Evolutionary conservation across 495 filamentous ascomycete species (phyloP).

Genomic region (Arthonia radiata): DNA sequence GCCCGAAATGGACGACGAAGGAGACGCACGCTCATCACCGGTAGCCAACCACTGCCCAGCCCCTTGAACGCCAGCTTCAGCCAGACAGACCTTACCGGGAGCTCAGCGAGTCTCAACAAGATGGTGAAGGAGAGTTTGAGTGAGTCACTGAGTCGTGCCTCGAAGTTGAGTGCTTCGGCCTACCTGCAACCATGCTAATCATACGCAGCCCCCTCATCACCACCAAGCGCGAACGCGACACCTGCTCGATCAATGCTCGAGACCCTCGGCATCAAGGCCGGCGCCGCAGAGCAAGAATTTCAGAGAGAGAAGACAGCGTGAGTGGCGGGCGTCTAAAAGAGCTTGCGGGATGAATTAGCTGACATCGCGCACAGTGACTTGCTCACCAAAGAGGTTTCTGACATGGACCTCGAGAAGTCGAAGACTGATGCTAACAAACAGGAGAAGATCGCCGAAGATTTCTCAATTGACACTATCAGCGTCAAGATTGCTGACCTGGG

Average conservation of each 20-base stretch:
- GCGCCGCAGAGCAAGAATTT: slow-evolving; percentile 34
- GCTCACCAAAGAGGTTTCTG: slow-evolving; percentile 74
- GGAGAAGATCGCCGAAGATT: slow-evolving; percentile 23
- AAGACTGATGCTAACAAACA: slow-evolving; percentile 19
- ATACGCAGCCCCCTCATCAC: slow-evolving; percentile 7
- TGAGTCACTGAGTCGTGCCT: slow-evolving; percentile 30
- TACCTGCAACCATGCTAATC: slow-evolving; percentile 6
- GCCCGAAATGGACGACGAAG: slow-evolving; percentile 83
- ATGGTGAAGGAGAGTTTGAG: slow-evolving; percentile 48
- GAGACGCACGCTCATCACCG: slow-evolving; percentile 83
- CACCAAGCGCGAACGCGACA: slow-evolving; percentile 4
- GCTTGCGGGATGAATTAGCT: slow-evolving; percentile 4
- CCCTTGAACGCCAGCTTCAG: slow-evolving; percentile 81
- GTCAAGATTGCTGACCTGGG: slow-evolving; percentile 98
- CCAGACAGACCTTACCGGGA: slow-evolving; percentile 40
- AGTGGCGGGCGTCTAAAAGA: slow-evolving; percentile 13
- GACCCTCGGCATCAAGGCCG: slow-evolving; percentile 30
- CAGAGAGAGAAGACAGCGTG: slow-evolving; percentile 89
- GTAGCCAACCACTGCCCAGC: slow-evolving; percentile 87
- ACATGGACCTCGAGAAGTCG: slow-evolving; percentile 70
- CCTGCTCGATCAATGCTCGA: slow-evolving; percentile 31
- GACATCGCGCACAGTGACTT: slow-evolving; percentile 36
- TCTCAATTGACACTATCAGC: slow-evolving; percentile 53
- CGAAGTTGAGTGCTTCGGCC: slow-evolving; percentile 5
- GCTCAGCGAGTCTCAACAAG: slow-evolving; percentile 65